Percentiles rank a stretch among this genome's conserved stretches.
phyloP scores from a whole-genome alignment of 2,329 filamentous ascomycete genomes.

The Cercospora brassicicola region DNA sequence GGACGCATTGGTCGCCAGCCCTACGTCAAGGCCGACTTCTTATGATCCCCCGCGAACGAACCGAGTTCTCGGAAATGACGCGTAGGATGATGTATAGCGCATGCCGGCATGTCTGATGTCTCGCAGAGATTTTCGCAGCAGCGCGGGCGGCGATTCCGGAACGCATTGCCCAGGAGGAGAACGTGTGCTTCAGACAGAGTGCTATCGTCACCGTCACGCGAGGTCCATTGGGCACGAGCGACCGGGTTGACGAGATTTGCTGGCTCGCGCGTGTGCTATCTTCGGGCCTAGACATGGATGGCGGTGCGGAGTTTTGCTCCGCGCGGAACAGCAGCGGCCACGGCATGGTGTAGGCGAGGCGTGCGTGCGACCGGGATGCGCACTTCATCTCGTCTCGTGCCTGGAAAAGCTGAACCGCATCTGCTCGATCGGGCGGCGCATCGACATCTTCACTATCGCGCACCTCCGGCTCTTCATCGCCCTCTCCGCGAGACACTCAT shows the following conservation, averaged over 20 bases:
- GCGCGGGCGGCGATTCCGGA: not conserved
- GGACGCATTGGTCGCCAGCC: not conserved
- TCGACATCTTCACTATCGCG: not conserved
- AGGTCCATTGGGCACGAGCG: not conserved
- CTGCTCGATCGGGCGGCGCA: not conserved
- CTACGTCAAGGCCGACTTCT: not conserved
- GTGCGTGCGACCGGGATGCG: not conserved
- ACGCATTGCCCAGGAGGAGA: not conserved
- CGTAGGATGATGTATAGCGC: not conserved
- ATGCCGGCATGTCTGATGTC: constrained; percentile 3
- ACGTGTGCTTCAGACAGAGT: not conserved
- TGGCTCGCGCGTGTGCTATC: not conserved
- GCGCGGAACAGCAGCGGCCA: not conserved
- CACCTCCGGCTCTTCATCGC: not conserved
- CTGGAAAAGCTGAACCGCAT: not conserved
- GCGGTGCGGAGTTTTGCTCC: not conserved
- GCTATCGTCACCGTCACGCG: not conserved
- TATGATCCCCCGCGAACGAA: not conserved
- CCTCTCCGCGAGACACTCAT: not conserved
- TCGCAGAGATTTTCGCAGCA: constrained; percentile 5
- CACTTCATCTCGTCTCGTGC: not conserved
- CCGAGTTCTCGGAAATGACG: not conserved
- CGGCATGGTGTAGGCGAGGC: not conserved
- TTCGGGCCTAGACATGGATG: not conserved
- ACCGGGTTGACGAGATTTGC: not conserved